Evolutionary conservation across 768 basidiomycete genomes (phyloP), one percentile per base, ranked within the genome.

Genomic region (Amanita polypyramis): DNA sequence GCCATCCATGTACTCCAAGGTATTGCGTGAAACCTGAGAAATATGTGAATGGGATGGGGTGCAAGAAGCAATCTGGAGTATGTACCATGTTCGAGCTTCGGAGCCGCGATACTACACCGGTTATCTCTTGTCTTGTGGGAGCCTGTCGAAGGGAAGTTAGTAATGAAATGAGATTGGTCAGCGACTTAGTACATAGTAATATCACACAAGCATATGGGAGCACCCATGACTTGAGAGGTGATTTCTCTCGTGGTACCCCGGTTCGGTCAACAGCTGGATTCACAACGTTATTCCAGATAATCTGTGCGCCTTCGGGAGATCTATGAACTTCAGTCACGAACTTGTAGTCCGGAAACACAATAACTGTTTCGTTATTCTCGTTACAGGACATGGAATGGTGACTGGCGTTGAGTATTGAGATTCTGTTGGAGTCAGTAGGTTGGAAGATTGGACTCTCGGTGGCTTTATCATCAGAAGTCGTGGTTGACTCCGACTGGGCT

Each of bases 121-220:
- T 93, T 94, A 65, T 97, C 95, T 27, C 94, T 73, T 56, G 77
- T 79, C 66, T 92, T 91, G 66, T 98, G 95, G 2, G 93, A 96
- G 62, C 94, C 91, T 94, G 58, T 53, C 52, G 44, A 40, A 40
- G 51, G 48, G 54, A 33, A 30, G 51, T 56, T 44, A 51, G 43
- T 32, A 49, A 54, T 34, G 48, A 14, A 41, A 15, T 41, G 41
- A 46, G 32, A n/a, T 40, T 17, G 12, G 34, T 40, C 27, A n/a
- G 34, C 34, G 17, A 72, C 80, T 65, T 63, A n/a, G n/a, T n/a
- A 91, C 94, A 99, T 21, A 99, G 69, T 15, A 97, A 66, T 45
- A 99, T 84, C 23, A 90, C 84, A 55, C 87, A 89, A 2, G 88
- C 76, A 63, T 97, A 99, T 0, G 95, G 94, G 36, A 97, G 64